phyloP scores from a whole-genome alignment of 495 filamentous ascomycete species.

The Aspergillus sparsus region DNA sequence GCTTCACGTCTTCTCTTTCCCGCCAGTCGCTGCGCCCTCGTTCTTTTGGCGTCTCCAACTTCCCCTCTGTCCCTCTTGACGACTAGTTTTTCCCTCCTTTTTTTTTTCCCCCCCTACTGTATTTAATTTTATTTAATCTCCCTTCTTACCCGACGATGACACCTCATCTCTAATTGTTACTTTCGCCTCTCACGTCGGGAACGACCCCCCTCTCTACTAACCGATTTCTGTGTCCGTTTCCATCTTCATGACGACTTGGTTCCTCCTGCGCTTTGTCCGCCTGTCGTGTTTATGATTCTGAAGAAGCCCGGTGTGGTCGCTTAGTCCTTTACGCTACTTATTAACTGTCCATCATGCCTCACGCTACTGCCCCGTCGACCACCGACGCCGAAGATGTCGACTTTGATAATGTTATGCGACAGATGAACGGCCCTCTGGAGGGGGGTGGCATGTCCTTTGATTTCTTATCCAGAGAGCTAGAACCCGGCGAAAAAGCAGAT shows the following conservation, averaged over 20 bases:
- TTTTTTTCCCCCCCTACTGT: not conserved
- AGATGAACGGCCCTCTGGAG: conserved; percentile 44
- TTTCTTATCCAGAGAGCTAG: conserved; percentile 52
- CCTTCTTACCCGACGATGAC: not conserved
- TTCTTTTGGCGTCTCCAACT: conserved; percentile 4
- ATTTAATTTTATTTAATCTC: too few species aligned
- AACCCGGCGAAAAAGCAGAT: conserved; percentile 71
- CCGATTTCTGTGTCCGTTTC: conserved; percentile 6
- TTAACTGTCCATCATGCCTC: conserved; percentile 43
- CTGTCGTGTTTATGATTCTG: not conserved
- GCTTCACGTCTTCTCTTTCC: conserved; percentile 13
- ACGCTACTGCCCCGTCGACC: conserved; percentile 42
- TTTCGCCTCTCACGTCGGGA: not conserved
- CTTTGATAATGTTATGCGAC: conserved; percentile 54
- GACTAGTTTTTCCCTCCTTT: not conserved
- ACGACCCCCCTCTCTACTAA: not conserved
- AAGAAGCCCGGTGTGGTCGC: not conserved
- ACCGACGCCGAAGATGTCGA: conserved; percentile 44
- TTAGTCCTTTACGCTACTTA: not conserved
- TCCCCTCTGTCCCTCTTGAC: not conserved
- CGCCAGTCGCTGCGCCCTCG: conserved; percentile 11
- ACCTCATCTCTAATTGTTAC: not conserved
- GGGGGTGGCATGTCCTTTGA: conserved; percentile 43
- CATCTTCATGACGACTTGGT: not conserved
- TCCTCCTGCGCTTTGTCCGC: not conserved